A percentile compares a stretch with the other conserved stretches of the same genome.
Evolutionary conservation across 164 flowering plant genomes (phyloP).

Genomic region (Aristolochia fimbriata): DNA sequence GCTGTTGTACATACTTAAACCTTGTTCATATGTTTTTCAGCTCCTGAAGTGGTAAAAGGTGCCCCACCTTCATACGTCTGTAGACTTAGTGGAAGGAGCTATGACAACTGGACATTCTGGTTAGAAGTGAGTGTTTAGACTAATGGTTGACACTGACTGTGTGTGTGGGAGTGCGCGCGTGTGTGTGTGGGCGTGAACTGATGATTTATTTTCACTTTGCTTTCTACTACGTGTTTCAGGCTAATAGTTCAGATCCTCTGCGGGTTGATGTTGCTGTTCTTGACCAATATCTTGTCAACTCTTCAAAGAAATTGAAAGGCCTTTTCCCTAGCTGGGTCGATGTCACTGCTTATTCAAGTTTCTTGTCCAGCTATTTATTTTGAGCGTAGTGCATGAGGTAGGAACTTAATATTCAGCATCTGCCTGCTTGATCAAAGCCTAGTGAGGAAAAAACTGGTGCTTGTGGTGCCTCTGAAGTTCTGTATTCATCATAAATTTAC

Average conservation of each 20-base stretch:
- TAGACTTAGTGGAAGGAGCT: constrained; percentile 69
- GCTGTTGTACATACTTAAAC: neutral
- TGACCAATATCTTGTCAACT: constrained; percentile 53
- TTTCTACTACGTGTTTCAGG: constrained; percentile 34
- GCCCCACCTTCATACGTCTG: constrained; percentile 82
- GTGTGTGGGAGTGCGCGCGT: neutral
- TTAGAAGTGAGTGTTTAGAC: constrained; percentile 50
- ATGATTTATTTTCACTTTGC: neutral
- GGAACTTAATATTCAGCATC: no score
- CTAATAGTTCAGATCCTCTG: constrained; percentile 50
- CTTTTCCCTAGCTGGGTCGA: constrained; percentile 85
- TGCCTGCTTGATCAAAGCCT: no score
- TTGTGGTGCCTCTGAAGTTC: no score
- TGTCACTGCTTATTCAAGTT: constrained; percentile 71
- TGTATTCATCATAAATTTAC: neutral
- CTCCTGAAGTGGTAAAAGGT: constrained; percentile 46
- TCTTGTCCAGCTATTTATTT: constrained; percentile 54
- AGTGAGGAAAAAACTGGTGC: no score
- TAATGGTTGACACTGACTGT: no score
- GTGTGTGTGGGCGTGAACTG: no score
- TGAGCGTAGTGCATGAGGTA: constrained; percentile 11
- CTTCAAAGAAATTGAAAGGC: constrained; percentile 44
- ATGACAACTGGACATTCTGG: constrained; percentile 88
- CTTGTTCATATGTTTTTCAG: constrained; percentile 31
- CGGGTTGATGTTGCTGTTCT: constrained; percentile 71